Base-by-base conservation (phyloP, 768 basidiomycete genomes). In the Phlebiopsis flavidoalba region DNA sequence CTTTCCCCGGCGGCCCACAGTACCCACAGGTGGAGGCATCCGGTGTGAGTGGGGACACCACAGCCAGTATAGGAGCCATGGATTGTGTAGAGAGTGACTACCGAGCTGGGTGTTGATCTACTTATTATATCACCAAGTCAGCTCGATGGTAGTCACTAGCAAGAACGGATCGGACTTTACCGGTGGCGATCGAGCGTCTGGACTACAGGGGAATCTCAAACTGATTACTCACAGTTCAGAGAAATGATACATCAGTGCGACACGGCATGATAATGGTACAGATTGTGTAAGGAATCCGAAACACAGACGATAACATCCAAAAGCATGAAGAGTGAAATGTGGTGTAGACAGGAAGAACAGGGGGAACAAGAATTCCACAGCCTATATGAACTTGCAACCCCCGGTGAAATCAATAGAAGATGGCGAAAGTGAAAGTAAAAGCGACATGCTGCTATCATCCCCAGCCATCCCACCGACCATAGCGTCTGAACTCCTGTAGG, bases 391-490 rank as follows among this genome's bases (percentile, higher is more conserved):
- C 14, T 26, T 21, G 48, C 10, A n/a, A 11, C 19, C 19, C 6
- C 10, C 19, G 19, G 19, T 21, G 24, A 49, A 31, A 3, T 2
- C 6, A 6, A 31, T n/a, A 49, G 19, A 24, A 11, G 46, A 11
- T 51, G 50, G 24, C 22, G 8, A 10, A 51, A 14, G 17, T 11
- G 24, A 8, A 6, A 51, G 21, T 11, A 5, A 21, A 5, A 21
- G 17, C 15, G 52, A 53, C 35, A 33, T 15, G 48, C 37, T 10
- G 50, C 37, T 17, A 64, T 63, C 58, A 71, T 17, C 69, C 69
- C 93, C 93, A 95, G 0, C 92, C 93, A 77, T 95, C 93, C 91
- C 92, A 93, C 58, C 90, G 79, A 22, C 93, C 93, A 69, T 87
- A 94, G 64, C 88, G 79, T 64, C 91, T 76, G 71, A 86, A 95